Conservation (phyloP, 2,329 filamentous ascomycete genomes). For the Neonectria ditissima region DNA sequence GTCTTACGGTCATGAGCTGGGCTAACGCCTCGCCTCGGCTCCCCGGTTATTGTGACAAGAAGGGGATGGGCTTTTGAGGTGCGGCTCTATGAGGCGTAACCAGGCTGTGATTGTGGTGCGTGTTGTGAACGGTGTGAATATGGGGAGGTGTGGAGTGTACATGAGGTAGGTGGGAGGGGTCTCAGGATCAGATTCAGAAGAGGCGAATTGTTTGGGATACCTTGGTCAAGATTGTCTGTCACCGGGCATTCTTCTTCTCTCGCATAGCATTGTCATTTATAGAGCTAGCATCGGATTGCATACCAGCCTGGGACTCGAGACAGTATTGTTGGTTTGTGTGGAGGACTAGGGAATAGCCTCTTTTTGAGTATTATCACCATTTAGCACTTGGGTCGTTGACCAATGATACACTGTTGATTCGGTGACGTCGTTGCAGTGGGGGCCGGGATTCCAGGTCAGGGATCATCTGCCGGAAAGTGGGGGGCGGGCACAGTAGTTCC, state of each 20-base stretch:
- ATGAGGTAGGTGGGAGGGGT: constrained; percentile 10
- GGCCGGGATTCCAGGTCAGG: constrained; percentile 22
- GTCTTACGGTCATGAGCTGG: constrained; percentile 90
- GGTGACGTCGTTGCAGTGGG: constrained; percentile 32
- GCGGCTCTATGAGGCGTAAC: neutral
- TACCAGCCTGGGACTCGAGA: constrained; percentile 21
- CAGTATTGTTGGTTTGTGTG: neutral
- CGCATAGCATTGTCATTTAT: constrained; percentile 42
- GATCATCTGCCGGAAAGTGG: constrained; percentile 39
- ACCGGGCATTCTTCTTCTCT: constrained; percentile 26
- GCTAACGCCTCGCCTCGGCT: constrained; percentile 65
- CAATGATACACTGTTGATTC: constrained; percentile 30
- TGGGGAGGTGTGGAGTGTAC: neutral
- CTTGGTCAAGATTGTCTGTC: constrained; percentile 32
- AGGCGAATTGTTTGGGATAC: constrained; percentile 18
- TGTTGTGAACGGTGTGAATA: neutral
- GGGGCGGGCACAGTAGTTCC: constrained; percentile 16
- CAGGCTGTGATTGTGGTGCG: neutral
- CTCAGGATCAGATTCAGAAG: constrained; percentile 6
- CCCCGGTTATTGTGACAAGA: constrained; percentile 68
- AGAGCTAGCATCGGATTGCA: constrained; percentile 39
- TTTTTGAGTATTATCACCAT: neutral
- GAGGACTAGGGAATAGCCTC: constrained; percentile 13
- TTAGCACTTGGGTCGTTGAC: neutral
- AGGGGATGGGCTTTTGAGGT: constrained; percentile 35